phyloP scores from a whole-genome alignment of 1,284 basidiomycete genomes.

The Paramarasmius palmivorus region DNA sequence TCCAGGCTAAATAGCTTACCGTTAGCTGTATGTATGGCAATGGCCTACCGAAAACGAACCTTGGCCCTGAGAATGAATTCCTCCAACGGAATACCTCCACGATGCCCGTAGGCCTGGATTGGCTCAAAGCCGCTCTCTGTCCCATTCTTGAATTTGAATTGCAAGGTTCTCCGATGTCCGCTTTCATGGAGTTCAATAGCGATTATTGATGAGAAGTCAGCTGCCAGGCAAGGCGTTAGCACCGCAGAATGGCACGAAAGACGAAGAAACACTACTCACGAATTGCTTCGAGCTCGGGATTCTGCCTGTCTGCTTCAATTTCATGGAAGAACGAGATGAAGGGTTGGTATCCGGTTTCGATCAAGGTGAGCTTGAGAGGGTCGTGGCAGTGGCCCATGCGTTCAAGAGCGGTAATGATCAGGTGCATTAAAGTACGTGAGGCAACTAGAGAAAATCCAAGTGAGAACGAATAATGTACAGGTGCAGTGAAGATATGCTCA shows the following conservation, averaged over 20 bases:
- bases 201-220: neutral
- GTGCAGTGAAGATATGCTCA: neutral
- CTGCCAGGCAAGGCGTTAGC: neutral
- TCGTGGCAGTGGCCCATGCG: neutral
- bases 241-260: no score
- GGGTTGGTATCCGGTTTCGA: neutral
- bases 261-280: neutral
- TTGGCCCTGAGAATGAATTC: neutral
- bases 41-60: neutral
- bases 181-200: neutral
- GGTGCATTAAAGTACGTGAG: neutral
- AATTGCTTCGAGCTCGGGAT: neutral
- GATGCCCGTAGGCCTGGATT: conserved; percentile 1
- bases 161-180: neutral
- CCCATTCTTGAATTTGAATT: conserved; percentile 1
- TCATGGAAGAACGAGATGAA: conserved; percentile 2
- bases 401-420: neutral
- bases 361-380: neutral
- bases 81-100: neutral
- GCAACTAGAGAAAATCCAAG: neutral
- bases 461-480: neutral
- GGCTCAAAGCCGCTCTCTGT: neutral
- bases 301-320: neutral
- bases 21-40: no score
- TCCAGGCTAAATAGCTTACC: no score